phyloP scores from a whole-genome alignment of 2,329 filamentous ascomycete species.

The Hymenoscyphus scutula region DNA sequence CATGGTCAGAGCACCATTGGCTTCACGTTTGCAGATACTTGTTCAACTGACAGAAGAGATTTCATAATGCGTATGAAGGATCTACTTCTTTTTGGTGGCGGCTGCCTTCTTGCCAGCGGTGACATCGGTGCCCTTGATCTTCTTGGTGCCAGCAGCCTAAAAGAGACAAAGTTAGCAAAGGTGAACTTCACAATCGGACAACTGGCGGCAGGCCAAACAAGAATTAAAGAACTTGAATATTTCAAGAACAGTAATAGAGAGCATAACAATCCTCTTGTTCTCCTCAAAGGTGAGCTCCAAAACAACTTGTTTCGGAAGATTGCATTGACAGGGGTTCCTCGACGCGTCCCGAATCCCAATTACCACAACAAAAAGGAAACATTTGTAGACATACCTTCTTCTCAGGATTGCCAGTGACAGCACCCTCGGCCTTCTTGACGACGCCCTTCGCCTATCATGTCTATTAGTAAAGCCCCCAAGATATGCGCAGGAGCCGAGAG shows the following conservation, averaged over 20 bases:
- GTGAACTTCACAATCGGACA: background rate
- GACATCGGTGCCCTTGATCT: slow-evolving; percentile 37
- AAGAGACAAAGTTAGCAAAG: background rate
- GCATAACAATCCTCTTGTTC: background rate
- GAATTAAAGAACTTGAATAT: background rate
- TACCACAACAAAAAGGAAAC: slow-evolving; percentile 26
- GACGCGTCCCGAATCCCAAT: slow-evolving; percentile 26
- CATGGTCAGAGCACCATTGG: background rate
- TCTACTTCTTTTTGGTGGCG: slow-evolving; percentile 28
- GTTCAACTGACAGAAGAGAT: slow-evolving; percentile 18
- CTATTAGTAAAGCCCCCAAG: slow-evolving; percentile 20
- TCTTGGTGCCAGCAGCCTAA: slow-evolving; percentile 39
- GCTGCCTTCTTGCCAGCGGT: slow-evolving; percentile 22
- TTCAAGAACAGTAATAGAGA: background rate
- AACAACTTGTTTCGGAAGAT: slow-evolving; percentile 16
- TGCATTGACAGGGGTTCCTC: slow-evolving; percentile 24
- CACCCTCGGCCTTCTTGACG: slow-evolving; percentile 36
- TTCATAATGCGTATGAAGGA: background rate
- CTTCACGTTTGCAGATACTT: background rate
- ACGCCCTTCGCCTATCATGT: slow-evolving; percentile 31
- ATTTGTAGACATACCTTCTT: slow-evolving; percentile 37
- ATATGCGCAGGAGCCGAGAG: slow-evolving; percentile 9
- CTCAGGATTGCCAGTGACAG: slow-evolving; percentile 37
- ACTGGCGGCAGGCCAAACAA: background rate
- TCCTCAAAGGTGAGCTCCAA: background rate